A percentile compares a stretch with the other conserved stretches of the same genome.
Evolutionary conservation across 306 rosid genomes (phyloP).

Genomic region (Vigna mungo): DNA sequence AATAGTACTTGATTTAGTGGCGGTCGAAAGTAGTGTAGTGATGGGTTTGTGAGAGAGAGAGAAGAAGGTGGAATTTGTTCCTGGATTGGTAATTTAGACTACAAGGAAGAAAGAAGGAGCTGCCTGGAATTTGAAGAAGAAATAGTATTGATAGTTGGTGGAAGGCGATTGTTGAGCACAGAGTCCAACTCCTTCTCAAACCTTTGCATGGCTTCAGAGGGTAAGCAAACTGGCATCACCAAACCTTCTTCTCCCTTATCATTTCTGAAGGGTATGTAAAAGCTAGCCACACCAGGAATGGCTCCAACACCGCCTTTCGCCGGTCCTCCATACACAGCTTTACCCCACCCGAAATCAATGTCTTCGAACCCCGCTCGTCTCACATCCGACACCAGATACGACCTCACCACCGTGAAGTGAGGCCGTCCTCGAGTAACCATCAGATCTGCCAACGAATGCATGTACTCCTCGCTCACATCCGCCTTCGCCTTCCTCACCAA

Average conservation of each 20-base stretch:
- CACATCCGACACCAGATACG: conserved; percentile 61
- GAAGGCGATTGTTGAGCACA: conserved; percentile 9
- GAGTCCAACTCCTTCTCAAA: conserved; percentile 47
- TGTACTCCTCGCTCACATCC: conserved; percentile 59
- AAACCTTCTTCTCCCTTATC: conserved; percentile 55
- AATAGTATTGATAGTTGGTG: neutral
- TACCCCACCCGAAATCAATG: conserved; percentile 74
- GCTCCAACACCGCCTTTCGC: conserved; percentile 59
- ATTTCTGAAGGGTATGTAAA: conserved; percentile 48
- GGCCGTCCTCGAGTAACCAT: conserved; percentile 58
- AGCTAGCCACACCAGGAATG: conserved; percentile 58
- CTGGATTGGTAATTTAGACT: neutral
- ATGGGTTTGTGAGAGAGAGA: too few relatives aligned
- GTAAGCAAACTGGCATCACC: conserved; percentile 60
- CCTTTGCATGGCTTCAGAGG: conserved; percentile 56
- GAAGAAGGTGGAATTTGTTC: too few relatives aligned
- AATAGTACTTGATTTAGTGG: too few relatives aligned
- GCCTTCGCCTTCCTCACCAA: conserved; percentile 59
- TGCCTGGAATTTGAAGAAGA: neutral
- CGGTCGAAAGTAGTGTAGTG: too few relatives aligned
- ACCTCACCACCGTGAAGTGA: conserved; percentile 52
- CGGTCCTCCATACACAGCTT: conserved; percentile 59
- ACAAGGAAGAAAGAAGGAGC: conserved; percentile 23
- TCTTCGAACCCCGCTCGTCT: conserved; percentile 57
- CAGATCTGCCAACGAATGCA: conserved; percentile 63